Base-by-base conservation (phyloP, 2,329 filamentous ascomycete species). In the Zarea fungicola region DNA sequence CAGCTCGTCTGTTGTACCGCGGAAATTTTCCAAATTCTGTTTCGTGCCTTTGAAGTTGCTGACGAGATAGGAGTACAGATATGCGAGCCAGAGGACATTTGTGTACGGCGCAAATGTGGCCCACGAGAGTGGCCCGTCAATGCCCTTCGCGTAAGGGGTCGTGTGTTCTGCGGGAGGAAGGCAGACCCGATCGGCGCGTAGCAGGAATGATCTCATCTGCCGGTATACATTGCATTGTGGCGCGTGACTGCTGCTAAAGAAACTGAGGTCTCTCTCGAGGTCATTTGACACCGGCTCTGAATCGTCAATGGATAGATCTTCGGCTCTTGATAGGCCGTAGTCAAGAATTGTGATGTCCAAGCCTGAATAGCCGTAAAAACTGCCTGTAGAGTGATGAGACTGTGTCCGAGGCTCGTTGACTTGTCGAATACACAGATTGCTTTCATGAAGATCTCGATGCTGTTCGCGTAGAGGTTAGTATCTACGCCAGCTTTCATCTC, bases 371-470 rank as follows among this genome's bases (percentile, higher is more conserved):
- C 80, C 80, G 19, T 48, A 48, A 61, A 81, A 81, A 42, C 69
- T 66, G 3, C 68, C 64, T 0, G 46, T 54, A 3, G 63, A 59
- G 13, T 57, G 57, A 36, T 62, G 54, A 4, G 62, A 60, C 28
- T 61, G 63, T 2, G 64, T 56, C 8, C 58, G 58, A 1, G 70
- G 58, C 3, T 68, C 56, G 3, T 65, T 59, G 1, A 67, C 63
- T 45, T 70, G 72, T 4, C 73, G 71, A 41, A 84, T 71, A 53
- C 81, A 84, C 14, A 85, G 63, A 54, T 85, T 84, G 5, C 81
- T 81, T 54, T 85, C 81, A 55, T 85, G 81, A 4, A 85, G 68
- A 56, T 85, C 81, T 6, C 81, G 77, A 56, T 85, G 81, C 78
- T 83, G 52, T 6, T 7, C 47, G n/a, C n/a, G n/a, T n/a, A n/a